These are phyloP conservation scores for Tuber brumale DNA, from an alignment of 495 filamentous ascomycete genomes.

Conservation along the genomic window DNA sequence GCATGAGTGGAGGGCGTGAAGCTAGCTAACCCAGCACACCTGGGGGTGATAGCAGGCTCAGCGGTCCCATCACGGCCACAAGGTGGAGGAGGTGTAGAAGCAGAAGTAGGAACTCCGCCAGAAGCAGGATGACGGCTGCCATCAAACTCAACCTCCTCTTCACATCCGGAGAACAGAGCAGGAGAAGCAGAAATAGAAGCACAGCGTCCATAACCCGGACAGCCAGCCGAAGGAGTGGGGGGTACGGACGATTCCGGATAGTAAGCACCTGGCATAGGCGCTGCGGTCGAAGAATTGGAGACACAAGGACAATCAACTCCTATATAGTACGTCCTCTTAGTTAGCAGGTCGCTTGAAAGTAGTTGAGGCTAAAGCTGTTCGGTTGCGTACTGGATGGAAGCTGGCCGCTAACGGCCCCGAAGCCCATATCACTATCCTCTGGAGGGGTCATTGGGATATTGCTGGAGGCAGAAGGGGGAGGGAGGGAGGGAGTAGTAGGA, in stretches of 20 bases:
- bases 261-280: not conserved
- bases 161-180: not conserved
- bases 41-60: not conserved
- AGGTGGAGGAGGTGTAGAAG: not conserved
- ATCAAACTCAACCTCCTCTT: not conserved
- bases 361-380: not conserved
- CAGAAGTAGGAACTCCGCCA: not conserved
- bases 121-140: not conserved
- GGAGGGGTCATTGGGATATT: not conserved
- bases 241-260: not conserved
- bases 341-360: not conserved
- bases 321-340: not conserved
- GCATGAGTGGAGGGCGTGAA: not conserved
- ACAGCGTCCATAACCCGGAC: not conserved
- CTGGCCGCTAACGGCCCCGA: not conserved
- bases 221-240: not conserved
- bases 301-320: not conserved
- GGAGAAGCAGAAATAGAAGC: not conserved
- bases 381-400: not conserved
- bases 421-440: not conserved
- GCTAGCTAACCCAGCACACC: not conserved
- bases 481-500: not conserved
- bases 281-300: not conserved
- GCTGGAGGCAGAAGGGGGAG: not conserved
- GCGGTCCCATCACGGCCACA: not conserved